Base-by-base conservation (phyloP, 352 stramenopile genomes). In the Aphanomyces euteiches region DNA sequence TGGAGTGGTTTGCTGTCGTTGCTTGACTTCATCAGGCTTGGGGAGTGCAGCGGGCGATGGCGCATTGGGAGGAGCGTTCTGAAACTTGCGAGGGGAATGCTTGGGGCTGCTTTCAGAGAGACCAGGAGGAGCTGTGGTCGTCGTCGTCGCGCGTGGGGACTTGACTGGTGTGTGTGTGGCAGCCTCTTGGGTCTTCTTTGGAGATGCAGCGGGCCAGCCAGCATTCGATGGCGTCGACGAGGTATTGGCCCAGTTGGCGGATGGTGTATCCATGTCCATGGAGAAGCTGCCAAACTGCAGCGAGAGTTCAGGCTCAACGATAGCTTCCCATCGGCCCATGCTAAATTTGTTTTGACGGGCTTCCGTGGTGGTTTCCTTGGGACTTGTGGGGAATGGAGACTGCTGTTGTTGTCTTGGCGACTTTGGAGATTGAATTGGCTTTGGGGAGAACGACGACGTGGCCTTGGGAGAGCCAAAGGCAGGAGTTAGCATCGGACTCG, bases 261-360 rank as follows among this genome's bases (percentile, higher is more conserved):
- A 39, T 40, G 63, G 15, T 7, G 83, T 85, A 37, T 85, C 79
- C 5, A 82, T 85, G 63, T 83, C 90, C 34, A 95, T 73, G 21
- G 87, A 95, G 34, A 95, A 95, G 77, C 87, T 95, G 12, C 87
- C 87, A 77, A 95, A 95, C 75, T 95, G 87, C 40, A 95, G 80
- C 54, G 85, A 90, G 28, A 95, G 69, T 72, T 93, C 91, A 3
- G 84, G 75, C 17, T 82, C 74, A 10, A 79, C 83, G 7, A 78
- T 81, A 48, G 72, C 89, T 45, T 93, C 87, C 87, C 87, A 95
- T 60, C 88, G 89, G 64, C 87, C 87, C 74, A 95, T 86, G 70
- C 90, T 92, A 3, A 95, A 78, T 72, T 93, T 70, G 47, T 70
- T 70, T 37, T 61, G 54, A n/a, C 54, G 54, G 8, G 34, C 54